A percentile compares a stretch with the other conserved stretches of the same genome.
phyloP scores from a whole-genome alignment of 1,139 yeast genomes.

The Geotrichum histeridarum region DNA sequence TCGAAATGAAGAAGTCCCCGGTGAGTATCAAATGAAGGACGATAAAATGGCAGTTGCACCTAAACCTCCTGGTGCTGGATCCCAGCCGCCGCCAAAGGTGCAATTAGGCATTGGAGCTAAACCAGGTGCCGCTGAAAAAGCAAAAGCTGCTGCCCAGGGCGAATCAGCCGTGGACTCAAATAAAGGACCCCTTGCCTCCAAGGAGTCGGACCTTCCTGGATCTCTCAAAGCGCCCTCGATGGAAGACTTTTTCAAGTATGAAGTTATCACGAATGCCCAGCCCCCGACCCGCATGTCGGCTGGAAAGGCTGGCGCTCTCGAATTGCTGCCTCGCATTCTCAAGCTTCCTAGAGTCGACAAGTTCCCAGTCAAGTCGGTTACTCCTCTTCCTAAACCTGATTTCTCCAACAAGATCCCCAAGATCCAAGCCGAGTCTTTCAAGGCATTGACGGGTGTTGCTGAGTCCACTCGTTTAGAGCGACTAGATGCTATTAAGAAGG shows the following conservation, averaged over 20 bases:
- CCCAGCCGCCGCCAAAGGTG: constrained; percentile 1
- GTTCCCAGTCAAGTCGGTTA: constrained; percentile 23
- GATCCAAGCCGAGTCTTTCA: constrained; percentile 14
- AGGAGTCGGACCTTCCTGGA: neutral
- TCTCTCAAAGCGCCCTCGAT: neutral
- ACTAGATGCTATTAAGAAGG: constrained; percentile 46
- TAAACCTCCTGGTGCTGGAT: constrained; percentile 11
- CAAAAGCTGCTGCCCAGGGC: neutral
- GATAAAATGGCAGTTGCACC: constrained; percentile 13
- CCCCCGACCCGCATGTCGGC: constrained; percentile 17
- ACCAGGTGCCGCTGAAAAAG: neutral
- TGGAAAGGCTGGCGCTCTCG: neutral
- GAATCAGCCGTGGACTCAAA: neutral
- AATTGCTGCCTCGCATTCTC: constrained; percentile 15
- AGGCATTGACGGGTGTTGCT: constrained; percentile 1
- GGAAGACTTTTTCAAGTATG: constrained; percentile 12
- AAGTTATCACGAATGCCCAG: constrained; percentile 19
- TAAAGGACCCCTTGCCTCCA: neutral
- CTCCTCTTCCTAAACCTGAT: constrained; percentile 16
- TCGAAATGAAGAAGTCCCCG: constrained; percentile 1
- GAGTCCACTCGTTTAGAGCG: constrained; percentile 28
- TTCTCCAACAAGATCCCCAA: constrained; percentile 3
- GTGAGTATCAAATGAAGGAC: constrained; percentile 6
- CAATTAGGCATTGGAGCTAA: constrained; percentile 1
- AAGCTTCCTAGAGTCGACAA: constrained; percentile 27